A percentile compares a stretch with the other conserved stretches of the same genome.
These are phyloP conservation scores for Trichosporon inkin DNA, from an alignment of 1,284 basidiomycete species.

Conservation along the genomic window DNA sequence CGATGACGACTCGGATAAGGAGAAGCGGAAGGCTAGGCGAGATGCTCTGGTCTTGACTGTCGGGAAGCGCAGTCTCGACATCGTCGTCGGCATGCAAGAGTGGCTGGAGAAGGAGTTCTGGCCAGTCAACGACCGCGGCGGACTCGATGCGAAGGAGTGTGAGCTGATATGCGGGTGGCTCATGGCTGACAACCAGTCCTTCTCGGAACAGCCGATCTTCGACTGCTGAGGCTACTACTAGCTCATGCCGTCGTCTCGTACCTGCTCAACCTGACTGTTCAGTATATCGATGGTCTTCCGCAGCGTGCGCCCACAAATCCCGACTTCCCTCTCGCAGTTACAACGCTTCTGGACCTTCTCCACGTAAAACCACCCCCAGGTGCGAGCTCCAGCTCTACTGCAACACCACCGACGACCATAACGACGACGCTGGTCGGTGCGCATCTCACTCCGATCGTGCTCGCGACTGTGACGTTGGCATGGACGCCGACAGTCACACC, in stretches of 20 bases:
- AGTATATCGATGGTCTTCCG: constrained; percentile 26
- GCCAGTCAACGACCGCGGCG: constrained; percentile 28
- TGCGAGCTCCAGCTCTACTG: constrained; percentile 15
- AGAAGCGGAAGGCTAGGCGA: constrained; percentile 2
- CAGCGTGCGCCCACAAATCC: constrained; percentile 2
- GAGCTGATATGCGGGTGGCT: neutral
- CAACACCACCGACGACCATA: constrained; percentile 25
- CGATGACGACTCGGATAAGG: constrained; percentile 8
- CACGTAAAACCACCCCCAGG: constrained; percentile 20
- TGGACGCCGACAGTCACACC: constrained; percentile 34
- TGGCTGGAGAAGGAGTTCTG: constrained; percentile 36
- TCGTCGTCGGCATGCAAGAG: constrained; percentile 29
- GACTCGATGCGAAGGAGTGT: constrained; percentile 32
- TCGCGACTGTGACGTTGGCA: constrained; percentile 30
- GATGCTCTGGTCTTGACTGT: constrained; percentile 13
- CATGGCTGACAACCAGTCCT: constrained; percentile 26
- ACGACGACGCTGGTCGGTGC: constrained; percentile 29
- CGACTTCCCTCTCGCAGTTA: neutral
- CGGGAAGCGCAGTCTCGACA: constrained; percentile 30
- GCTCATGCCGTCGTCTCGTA: constrained; percentile 28
- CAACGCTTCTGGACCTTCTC: constrained; percentile 25
- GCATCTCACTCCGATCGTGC: constrained; percentile 31
- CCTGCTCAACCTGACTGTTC: constrained; percentile 24
- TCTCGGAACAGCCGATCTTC: constrained; percentile 38
- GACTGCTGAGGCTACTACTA: constrained; percentile 31